Conservation (phyloP, 257 asterid species). For the Gentiana straminea region DNA sequence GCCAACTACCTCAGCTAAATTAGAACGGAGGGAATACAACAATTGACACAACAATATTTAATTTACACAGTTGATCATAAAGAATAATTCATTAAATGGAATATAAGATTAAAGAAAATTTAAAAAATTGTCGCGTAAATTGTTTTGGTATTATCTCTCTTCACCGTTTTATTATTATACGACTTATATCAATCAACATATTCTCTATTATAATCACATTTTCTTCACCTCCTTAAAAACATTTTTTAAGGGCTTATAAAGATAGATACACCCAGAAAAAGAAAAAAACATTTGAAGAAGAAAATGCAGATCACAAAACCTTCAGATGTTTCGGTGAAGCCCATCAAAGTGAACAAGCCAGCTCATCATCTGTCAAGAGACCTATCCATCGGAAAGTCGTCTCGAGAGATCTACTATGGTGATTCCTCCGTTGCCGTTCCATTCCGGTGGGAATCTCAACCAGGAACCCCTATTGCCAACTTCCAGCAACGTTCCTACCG, state of each 20-base stretch:
- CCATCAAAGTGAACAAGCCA: conserved; percentile 9
- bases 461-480: conserved; percentile 26
- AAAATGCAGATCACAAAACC: conserved; percentile 7
- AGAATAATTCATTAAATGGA: too few relatives aligned
- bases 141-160: too few relatives aligned
- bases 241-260: not conserved
- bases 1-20: too few relatives aligned
- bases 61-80: too few relatives aligned
- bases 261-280: not conserved
- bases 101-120: too few relatives aligned
- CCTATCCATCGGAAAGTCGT: conserved; percentile 11
- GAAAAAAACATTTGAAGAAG: not conserved
- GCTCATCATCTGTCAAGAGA: conserved; percentile 15
- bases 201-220: too few relatives aligned
- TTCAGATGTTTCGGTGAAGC: conserved; percentile 13
- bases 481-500: conserved; percentile 4
- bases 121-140: too few relatives aligned
- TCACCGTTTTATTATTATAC: too few relatives aligned
- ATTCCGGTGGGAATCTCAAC: conserved; percentile 31
- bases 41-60: too few relatives aligned
- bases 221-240: not conserved
- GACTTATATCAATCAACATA: too few relatives aligned
- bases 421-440: conserved; percentile 18
- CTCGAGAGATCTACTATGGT: conserved; percentile 19
- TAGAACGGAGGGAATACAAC: too few relatives aligned